Evolutionary conservation across 352 stramenopile species (phyloP), one percentile per base, ranked within the genome.

Genomic region (Globisporangium uncinulatum): DNA sequence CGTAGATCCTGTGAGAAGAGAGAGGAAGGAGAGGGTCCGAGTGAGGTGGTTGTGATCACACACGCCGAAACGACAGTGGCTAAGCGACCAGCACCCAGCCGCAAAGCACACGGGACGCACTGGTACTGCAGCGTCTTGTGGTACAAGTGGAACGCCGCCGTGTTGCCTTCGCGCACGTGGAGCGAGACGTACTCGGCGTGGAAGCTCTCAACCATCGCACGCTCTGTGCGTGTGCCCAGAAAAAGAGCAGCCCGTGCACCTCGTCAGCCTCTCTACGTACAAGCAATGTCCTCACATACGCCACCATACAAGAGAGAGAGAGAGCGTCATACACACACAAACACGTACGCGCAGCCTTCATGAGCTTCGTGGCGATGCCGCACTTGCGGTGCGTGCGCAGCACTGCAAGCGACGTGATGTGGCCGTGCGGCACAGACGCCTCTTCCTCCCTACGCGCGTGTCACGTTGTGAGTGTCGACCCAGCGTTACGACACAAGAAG

Each of bases 391-490:
- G 92, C 21, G 96, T 99, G 43, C 96, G 83, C 47, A 98, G 70
- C 34, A 99, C 97, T 3, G 97, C 95, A 20, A 99, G 82, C 31
- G 96, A 99, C 54, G 98, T 99, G 62, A 99, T 99, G 75, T 99
- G 98, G 29, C 97, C 97, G 63, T 98, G 92, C 15, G 85, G 82
- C n/a, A 95, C 77, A 11, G 76, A 80, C 21, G 82, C 79, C 50
- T 97, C 88, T 69, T 96, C 81, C 55, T 90, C 81, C 77, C 78
- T 84, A 50, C 20, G 32, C 20, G 8, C 61, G 44, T 41, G 32
- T n/a, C 21, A 44, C 24, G 24, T 29, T 29, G 24, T 29, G 24
- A 29, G 24, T 29, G 4, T 29, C 4, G 24, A 29, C 2, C 24
- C 24, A 29, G 24, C 24, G 4, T 29, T 4, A 29, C 24, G 24